Percentiles rank a stretch among this genome's conserved stretches.
phyloP scores from a whole-genome alignment of 202 grass and related monocot genomes.

The Brachypodium distachyon region DNA sequence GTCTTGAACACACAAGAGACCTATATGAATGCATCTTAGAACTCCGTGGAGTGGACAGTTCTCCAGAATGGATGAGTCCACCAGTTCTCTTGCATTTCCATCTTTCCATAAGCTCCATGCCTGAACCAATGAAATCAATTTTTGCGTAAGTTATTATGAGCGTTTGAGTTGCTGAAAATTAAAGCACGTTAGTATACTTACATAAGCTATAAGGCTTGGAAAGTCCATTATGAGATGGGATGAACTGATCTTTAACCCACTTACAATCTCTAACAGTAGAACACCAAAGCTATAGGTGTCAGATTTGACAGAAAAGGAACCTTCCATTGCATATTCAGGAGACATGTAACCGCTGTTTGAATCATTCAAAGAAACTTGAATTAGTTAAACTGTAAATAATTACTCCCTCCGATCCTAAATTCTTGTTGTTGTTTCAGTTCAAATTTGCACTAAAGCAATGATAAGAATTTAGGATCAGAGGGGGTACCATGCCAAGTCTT shows the following conservation, averaged over 20 bases:
- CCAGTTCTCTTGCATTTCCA: slow-evolving; percentile 21
- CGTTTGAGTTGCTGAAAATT: neutral
- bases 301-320: slow-evolving; percentile 53
- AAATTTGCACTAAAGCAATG: too few species aligned
- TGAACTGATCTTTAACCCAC: slow-evolving; percentile 31
- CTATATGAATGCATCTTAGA: neutral
- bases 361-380: neutral
- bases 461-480: too few species aligned
- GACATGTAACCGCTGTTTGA: slow-evolving; percentile 56
- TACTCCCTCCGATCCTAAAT: too few species aligned
- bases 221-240: neutral
- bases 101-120: slow-evolving; percentile 53
- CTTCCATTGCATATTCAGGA: slow-evolving; percentile 51
- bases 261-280: slow-evolving; percentile 44
- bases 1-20: neutral
- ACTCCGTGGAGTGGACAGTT: neutral
- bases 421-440: too few species aligned
- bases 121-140: slow-evolving; percentile 3
- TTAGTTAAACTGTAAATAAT: neutral
- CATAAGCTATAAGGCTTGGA: slow-evolving; percentile 35
- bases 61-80: neutral
- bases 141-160: neutral
- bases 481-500: too few species aligned
- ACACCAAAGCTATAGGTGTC: slow-evolving; percentile 58
- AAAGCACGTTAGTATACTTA: slow-evolving; percentile 5